Conservation (phyloP, 179 eudicot genomes). For the Silene noctiflora region DNA sequence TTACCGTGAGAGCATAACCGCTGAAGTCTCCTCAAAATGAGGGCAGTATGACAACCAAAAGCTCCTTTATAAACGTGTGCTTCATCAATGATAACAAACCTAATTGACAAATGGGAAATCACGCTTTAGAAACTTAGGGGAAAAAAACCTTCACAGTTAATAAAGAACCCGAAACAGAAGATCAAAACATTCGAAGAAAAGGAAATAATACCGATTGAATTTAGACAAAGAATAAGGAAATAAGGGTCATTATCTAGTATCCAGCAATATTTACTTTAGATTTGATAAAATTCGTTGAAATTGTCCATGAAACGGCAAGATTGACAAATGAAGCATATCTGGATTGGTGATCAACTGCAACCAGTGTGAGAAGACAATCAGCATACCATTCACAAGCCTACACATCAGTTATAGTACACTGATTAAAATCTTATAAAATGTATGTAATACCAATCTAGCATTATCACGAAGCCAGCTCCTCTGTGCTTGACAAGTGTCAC, state of each 20-base stretch:
- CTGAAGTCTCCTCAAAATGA: slow-evolving; percentile 80
- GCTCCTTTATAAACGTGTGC: slow-evolving; percentile 94
- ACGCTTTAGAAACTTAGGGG: slow-evolving; percentile 11
- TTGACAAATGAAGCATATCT: slow-evolving; percentile 90
- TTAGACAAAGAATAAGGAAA: neutral
- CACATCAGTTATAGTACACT: neutral
- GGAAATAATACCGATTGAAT: neutral
- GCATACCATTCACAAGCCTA: slow-evolving; percentile 10
- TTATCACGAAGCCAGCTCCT: slow-evolving; percentile 78
- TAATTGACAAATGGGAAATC: slow-evolving; percentile 22
- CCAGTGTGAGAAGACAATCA: slow-evolving; percentile 31
- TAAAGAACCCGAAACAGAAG: slow-evolving; percentile 1
- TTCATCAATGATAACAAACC: slow-evolving; percentile 89
- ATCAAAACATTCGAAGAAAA: slow-evolving; percentile 9
- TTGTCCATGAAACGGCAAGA: slow-evolving; percentile 80
- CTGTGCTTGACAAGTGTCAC: slow-evolving; percentile 77
- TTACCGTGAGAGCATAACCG: slow-evolving; percentile 91
- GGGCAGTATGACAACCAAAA: slow-evolving; percentile 95
- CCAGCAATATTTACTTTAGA: slow-evolving; percentile 56
- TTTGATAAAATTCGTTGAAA: slow-evolving; percentile 76
- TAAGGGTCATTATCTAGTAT: neutral
- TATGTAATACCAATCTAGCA: slow-evolving; percentile 68
- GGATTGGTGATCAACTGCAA: slow-evolving; percentile 98
- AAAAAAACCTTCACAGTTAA: neutral
- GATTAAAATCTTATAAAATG: slow-evolving; percentile 14